Evolutionary conservation across 2,329 filamentous ascomycete species (phyloP).

Genomic region (Colletotrichum echinochloae): DNA sequence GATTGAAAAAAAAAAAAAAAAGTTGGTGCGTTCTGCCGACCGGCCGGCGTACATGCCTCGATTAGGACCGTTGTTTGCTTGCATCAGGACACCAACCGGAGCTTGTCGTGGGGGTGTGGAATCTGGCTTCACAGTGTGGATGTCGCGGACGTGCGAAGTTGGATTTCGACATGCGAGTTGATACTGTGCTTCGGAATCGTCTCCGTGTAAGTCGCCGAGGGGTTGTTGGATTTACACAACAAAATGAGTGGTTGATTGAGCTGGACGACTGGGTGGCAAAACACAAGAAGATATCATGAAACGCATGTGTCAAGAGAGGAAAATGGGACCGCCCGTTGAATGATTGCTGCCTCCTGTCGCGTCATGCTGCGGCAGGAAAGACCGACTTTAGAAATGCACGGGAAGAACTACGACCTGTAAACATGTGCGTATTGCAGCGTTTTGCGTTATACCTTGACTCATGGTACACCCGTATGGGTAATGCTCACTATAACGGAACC

Average conservation of each 20-base stretch:
- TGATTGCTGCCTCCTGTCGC: conserved; percentile 19
- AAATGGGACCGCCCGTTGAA: background rate
- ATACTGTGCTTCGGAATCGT: conserved; percentile 36
- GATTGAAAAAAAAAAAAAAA: conserved; percentile 4
- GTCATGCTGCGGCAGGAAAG: conserved; percentile 22
- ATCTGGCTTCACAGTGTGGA: conserved; percentile 39
- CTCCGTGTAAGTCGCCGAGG: conserved; percentile 28
- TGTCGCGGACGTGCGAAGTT: conserved; percentile 39
- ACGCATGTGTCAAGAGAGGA: background rate
- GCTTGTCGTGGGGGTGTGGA: conserved; percentile 38
- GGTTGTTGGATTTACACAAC: background rate
- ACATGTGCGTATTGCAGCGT: conserved; percentile 7
- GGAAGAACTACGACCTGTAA: background rate
- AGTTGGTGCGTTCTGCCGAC: conserved; percentile 16
- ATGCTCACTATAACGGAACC: conserved; percentile 11
- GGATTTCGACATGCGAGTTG: conserved; percentile 19
- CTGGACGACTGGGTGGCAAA: background rate
- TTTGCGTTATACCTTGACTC: conserved; percentile 7
- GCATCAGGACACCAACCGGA: conserved; percentile 34
- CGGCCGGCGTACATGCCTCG: conserved; percentile 24
- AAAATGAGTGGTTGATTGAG: background rate
- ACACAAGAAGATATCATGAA: background rate
- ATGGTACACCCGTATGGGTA: conserved; percentile 3
- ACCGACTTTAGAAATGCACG: background rate
- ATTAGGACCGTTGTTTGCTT: conserved; percentile 35